Evolutionary conservation across 345 rosid species (phyloP).

Genomic region (Angophora floribunda): DNA sequence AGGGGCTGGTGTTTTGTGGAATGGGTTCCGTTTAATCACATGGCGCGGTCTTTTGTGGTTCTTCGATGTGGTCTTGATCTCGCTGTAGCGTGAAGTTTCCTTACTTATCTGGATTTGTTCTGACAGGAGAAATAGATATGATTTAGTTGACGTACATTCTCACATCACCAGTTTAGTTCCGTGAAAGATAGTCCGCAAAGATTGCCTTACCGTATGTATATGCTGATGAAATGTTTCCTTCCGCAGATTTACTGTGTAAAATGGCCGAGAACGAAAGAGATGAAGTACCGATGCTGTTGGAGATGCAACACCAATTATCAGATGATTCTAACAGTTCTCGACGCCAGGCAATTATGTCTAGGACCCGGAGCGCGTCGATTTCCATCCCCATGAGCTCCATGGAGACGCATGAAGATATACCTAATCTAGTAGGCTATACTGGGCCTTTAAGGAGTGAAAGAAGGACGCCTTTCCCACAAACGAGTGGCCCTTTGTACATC

Average conservation of each 20-base stretch:
- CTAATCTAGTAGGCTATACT: constrained; percentile 49
- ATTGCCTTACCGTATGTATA: neutral
- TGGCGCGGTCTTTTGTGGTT: neutral
- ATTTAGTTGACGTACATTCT: neutral
- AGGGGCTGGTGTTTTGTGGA: neutral
- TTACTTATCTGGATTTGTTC: neutral
- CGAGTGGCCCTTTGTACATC: constrained; percentile 64
- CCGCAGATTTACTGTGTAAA: constrained; percentile 8
- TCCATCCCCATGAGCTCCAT: constrained; percentile 33
- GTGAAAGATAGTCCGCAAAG: neutral
- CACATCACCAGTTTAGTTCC: neutral
- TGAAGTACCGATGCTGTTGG: constrained; percentile 57
- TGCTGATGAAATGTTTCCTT: neutral
- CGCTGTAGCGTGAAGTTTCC: neutral
- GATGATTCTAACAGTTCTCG: constrained; percentile 23
- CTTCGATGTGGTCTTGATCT: neutral
- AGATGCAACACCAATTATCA: constrained; percentile 8
- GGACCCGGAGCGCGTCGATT: constrained; percentile 53
- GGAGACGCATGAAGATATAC: constrained; percentile 35
- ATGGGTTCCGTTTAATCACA: neutral
- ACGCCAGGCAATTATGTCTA: constrained; percentile 17
- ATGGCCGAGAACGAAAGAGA: constrained; percentile 54
- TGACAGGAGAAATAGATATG: neutral
- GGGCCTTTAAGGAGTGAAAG: constrained; percentile 77
- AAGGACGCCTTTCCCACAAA: constrained; percentile 34